phyloP scores from a whole-genome alignment of 1,284 basidiomycete genomes.

The Heterobasidion occidentale region DNA sequence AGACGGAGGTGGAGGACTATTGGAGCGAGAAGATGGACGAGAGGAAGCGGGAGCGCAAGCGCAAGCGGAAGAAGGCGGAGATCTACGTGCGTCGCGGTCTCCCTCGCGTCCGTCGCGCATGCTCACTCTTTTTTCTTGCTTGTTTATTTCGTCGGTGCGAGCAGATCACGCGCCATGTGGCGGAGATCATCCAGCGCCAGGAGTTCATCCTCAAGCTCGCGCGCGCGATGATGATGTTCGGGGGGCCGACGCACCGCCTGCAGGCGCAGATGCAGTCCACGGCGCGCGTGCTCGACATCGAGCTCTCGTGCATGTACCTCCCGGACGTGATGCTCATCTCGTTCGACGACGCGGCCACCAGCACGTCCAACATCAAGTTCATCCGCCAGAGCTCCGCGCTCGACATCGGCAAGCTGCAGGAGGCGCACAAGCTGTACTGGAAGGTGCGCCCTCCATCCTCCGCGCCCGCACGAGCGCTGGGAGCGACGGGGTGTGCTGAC shows the following conservation, averaged over 20 bases:
- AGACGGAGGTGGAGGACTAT: neutral
- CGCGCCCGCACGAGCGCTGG: neutral
- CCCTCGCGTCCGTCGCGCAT: neutral
- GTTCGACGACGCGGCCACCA: conserved; percentile 78
- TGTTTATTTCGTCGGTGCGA: neutral
- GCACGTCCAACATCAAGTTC: conserved; percentile 83
- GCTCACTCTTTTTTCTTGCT: neutral
- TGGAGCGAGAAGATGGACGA: conserved; percentile 28
- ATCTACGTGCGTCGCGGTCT: conserved; percentile 50
- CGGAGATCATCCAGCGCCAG: conserved; percentile 69
- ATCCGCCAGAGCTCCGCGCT: conserved; percentile 72
- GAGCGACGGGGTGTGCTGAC: neutral
- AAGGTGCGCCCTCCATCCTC: conserved; percentile 35
- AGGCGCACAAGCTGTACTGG: conserved; percentile 79
- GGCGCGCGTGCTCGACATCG: conserved; percentile 78
- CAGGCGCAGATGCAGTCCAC: conserved; percentile 85
- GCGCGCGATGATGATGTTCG: conserved; percentile 93
- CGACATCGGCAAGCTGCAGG: conserved; percentile 72
- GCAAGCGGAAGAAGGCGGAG: conserved; percentile 70
- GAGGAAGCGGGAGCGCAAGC: conserved; percentile 41
- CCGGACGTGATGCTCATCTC: conserved; percentile 80
- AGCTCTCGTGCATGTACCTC: conserved; percentile 80
- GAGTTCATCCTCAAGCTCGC: conserved; percentile 88
- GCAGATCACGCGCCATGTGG: conserved; percentile 83
- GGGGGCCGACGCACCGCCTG: conserved; percentile 84